A percentile compares a stretch with the other conserved stretches of the same genome.
Conservation (phyloP, 257 asterid species). For the Lycium barbarum region DNA sequence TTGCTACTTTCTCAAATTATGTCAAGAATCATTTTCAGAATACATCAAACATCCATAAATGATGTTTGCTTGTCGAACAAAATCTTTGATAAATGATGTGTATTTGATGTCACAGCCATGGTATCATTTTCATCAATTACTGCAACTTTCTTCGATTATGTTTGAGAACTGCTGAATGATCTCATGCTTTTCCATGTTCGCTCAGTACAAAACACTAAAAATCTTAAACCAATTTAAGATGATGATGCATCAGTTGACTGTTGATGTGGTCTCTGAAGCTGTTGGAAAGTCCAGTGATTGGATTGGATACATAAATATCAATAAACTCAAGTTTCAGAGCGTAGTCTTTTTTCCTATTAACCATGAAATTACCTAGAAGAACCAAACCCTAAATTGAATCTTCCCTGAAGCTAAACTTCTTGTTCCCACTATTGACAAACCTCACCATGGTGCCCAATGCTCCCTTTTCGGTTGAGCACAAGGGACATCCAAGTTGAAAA, state of each 20-base stretch:
- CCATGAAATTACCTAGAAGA: not conserved
- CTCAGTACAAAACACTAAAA: not conserved
- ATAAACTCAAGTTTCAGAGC: conserved; percentile 17
- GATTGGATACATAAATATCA: not conserved
- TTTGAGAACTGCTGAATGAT: not conserved
- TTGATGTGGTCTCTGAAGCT: conserved; percentile 8
- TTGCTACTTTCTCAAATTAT: conserved; percentile 11
- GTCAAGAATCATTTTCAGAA: not conserved
- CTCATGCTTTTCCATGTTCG: not conserved
- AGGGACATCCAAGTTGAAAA: conserved; percentile 10
- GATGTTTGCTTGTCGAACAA: not conserved
- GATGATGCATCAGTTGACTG: conserved; percentile 14
- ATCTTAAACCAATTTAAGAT: not conserved
- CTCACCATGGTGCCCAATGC: not conserved
- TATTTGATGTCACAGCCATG: not conserved
- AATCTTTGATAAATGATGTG: not conserved
- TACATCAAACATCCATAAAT: not conserved
- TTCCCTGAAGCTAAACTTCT: conserved; percentile 24
- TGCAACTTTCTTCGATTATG: not conserved
- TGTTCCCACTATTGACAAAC: not conserved
- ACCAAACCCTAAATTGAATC: not conserved
- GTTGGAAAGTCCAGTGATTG: conserved; percentile 14
- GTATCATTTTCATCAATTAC: not conserved
- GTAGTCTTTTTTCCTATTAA: not conserved
- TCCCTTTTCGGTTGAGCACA: not conserved